Percentiles rank a stretch among this genome's conserved stretches.
Evolutionary conservation across 2,329 filamentous ascomycete species (phyloP).

Genomic region (Teratosphaeriaceae sp.): DNA sequence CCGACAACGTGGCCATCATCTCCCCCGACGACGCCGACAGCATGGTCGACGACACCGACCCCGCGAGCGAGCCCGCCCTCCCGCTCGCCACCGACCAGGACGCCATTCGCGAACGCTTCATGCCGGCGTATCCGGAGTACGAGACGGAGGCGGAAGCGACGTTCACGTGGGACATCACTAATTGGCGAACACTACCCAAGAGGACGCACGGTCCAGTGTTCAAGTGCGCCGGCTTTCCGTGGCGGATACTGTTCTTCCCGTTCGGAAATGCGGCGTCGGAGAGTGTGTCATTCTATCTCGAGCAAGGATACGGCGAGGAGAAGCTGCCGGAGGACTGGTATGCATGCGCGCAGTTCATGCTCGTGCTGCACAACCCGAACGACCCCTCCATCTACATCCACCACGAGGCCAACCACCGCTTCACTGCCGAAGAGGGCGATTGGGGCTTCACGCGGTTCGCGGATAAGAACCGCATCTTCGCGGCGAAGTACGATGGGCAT

Average conservation of each 20-base stretch:
- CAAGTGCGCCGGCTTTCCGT: constrained; percentile 78
- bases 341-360: constrained; percentile 89
- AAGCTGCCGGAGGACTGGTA: constrained; percentile 88
- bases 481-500: constrained; percentile 63
- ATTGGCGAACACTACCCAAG: constrained; percentile 69
- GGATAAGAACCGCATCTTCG: constrained; percentile 80
- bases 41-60: constrained; percentile 46
- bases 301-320: constrained; percentile 75
- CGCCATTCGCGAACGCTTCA: constrained; percentile 74
- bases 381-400: constrained; percentile 74
- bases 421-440: constrained; percentile 92
- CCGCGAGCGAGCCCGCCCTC: constrained; percentile 35
- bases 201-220: constrained; percentile 87
- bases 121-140: constrained; percentile 71
- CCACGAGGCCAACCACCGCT: constrained; percentile 85
- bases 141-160: constrained; percentile 69
- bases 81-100: constrained; percentile 60
- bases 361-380: constrained; percentile 90
- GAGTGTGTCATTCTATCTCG: constrained; percentile 88
- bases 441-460: constrained; percentile 99
- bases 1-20: constrained; percentile 51
- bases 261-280: constrained; percentile 85
- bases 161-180: constrained; percentile 80
- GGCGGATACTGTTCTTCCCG: constrained; percentile 94
- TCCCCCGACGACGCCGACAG: constrained; percentile 51